Evolutionary conservation across 768 basidiomycete genomes (phyloP), one percentile per base, ranked within the genome.

Genomic region (Sarcodon sp.): DNA sequence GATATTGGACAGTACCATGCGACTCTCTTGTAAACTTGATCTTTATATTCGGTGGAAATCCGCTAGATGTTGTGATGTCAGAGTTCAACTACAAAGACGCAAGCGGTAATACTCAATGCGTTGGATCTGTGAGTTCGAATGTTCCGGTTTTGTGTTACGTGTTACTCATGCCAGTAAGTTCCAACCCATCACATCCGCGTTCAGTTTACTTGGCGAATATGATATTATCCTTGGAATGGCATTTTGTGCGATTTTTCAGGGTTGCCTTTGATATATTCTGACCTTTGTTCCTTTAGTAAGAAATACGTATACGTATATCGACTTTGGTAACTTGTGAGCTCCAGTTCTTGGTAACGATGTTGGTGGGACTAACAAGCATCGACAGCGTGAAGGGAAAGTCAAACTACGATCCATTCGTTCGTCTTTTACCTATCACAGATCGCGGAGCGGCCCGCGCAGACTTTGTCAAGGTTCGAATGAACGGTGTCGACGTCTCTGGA

Each of bases 201-300:
- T 87, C 65, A 80, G 82, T 66, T 53, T 86, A 37, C 72, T 84
- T 27, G 82, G 84, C 53, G 72, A 82, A 58, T 89, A 84, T 53
- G 86, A 89, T 55, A 79, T 87, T 70, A 85, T 88, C 55, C 71
- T 87, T 44, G 86, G 86, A 53, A 86, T 87, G 83, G 73, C 73
- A 47, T 86, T 88, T 67, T 49, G 85, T 87, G 63, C 55, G 83
- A 63, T 4, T 7, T 35, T 35, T 33, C 31, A 7, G 45, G 7
- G 8, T 13, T 15, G 1, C 39, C 2, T 27, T 4, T 8, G 39
- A 41, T 8, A 9, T 16, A 9, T 7, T 41, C 39, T 41, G 39
- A 41, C 13, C 8, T 27, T 27, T 10, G 9, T 39, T 13, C 9
- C 44, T 43, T 45, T 52, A 88, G 87, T 89, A 51, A 82, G 87